Percentiles rank a stretch among this genome's conserved stretches.
These are phyloP conservation scores for Syncephalastrum monosporum DNA, from an alignment of 371 early-diverging fungal genomes.

Conservation along the genomic window DNA sequence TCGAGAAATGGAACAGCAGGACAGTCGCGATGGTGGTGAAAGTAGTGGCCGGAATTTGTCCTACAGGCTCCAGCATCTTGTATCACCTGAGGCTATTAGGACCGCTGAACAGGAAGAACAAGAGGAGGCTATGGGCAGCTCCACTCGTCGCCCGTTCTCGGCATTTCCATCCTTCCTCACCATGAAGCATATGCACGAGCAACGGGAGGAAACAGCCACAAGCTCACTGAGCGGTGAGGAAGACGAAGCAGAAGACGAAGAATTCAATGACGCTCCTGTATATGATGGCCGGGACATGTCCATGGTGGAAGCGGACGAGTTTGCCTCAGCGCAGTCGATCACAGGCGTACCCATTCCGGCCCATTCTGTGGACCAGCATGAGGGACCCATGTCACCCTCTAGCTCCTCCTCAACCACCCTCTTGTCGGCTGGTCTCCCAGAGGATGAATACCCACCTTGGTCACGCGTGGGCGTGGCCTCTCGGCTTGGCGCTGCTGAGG, in stretches of 20 bases:
- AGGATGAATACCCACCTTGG: too few species aligned
- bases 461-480: constrained; percentile 12
- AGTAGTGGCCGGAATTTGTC: constrained; percentile 1
- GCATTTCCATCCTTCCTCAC: constrained; percentile 27
- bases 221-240: too few species aligned
- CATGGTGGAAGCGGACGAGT: too few species aligned
- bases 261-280: too few species aligned
- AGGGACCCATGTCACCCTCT: not conserved
- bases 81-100: constrained; percentile 48
- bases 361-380: too few species aligned
- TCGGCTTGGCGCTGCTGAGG: constrained; percentile 12
- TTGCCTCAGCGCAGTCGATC: too few species aligned
- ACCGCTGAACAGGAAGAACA: constrained; percentile 44
- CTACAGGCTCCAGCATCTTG: constrained; percentile 26
- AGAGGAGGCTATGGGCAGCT: constrained; percentile 32
- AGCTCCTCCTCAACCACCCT: not conserved
- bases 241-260: too few species aligned
- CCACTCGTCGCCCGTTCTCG: constrained; percentile 21
- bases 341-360: too few species aligned
- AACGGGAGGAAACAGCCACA: not conserved
- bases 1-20: constrained; percentile 6
- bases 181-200: constrained; percentile 23
- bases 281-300: too few species aligned
- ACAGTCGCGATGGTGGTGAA: not conserved
- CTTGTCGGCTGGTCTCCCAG: too few species aligned